Base-by-base conservation (phyloP, 768 basidiomycete genomes). In the Cystobasidium tubakii region DNA sequence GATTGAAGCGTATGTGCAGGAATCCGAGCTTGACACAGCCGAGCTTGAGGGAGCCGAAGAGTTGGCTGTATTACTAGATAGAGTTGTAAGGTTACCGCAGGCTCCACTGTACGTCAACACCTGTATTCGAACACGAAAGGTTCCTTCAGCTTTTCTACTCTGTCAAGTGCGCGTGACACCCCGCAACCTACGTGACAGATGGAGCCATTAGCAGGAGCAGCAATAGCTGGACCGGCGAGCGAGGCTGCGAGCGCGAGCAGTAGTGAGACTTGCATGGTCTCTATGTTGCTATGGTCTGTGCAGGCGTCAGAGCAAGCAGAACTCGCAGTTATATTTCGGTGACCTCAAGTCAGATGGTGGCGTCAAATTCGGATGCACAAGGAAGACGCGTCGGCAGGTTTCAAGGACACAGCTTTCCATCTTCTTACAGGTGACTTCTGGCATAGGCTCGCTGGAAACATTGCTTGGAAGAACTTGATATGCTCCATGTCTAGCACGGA, bases 111-210 rank as follows among this genome's bases (percentile, higher is more conserved):
- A 60, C 29, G 57, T 60, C 57, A 60, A 60, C 29, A 60, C 57
- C 57, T 60, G 57, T 39, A 6, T 6, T 39, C 15, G 7, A 6
- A 39, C 57, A 60, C 33, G 29, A 34, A 25, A 29, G 23, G 4
- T 27, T 29, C 25, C 6, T 29, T 60, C 27, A 29, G 57, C 57
- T 34, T 60, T 34, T 12, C 53, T 29, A 29, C 21, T 34, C 33
- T 34, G n/a, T n/a, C n/a, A n/a, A n/a, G n/a, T n/a, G 15, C 57
- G 25, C 33, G 25, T 27, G 9, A 60, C 4, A 60, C 57, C 25
- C 25, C 57, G 57, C 57, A 23, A 60, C 57, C 12, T 60, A 60
- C 57, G 33, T 60, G 57, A 60, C 57, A 60, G 57, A 60, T 60
- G 57, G 57, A 60, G 25, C 53, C 53, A 19, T 4, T 10, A 54